phyloP scores from a whole-genome alignment of 2,329 filamentous ascomycete species.

The Didymellaceae sp. region DNA sequence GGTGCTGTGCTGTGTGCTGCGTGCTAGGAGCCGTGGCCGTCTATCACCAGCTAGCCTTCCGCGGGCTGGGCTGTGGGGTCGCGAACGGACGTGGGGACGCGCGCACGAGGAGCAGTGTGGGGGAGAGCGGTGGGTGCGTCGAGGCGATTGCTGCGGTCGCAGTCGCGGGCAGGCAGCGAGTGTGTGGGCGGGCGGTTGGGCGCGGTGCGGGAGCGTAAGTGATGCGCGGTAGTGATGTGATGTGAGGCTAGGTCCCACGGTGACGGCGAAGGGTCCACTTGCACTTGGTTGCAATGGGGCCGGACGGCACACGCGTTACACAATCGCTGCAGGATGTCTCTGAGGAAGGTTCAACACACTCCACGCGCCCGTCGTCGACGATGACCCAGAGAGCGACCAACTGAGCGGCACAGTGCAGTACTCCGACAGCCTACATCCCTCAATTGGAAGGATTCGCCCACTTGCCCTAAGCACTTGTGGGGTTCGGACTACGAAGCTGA shows the following conservation, averaged over 20 bases:
- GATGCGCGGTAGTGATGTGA: background rate
- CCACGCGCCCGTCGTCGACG: slow-evolving; percentile 7
- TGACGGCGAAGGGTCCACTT: slow-evolving; percentile 3
- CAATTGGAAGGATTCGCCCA: slow-evolving; percentile 1
- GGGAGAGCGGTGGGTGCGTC: background rate
- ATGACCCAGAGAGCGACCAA: slow-evolving; percentile 8
- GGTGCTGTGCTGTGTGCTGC: background rate
- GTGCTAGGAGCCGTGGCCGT: too few relatives aligned
- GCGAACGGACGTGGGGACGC: slow-evolving; percentile 31
- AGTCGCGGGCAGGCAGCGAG: slow-evolving; percentile 1
- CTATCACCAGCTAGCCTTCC: too few relatives aligned
- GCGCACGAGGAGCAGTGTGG: slow-evolving; percentile 17
- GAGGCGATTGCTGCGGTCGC: background rate
- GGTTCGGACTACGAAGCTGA: slow-evolving; percentile 19
- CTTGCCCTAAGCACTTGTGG: slow-evolving; percentile 7
- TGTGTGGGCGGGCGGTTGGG: background rate
- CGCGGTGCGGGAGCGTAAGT: background rate
- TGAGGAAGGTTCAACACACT: background rate
- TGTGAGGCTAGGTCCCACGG: too few relatives aligned
- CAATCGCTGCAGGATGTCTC: background rate
- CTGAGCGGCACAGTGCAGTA: slow-evolving; percentile 12
- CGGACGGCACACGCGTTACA: background rate
- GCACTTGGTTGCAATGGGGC: background rate
- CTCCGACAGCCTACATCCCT: background rate
- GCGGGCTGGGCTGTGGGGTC: background rate